Percentiles rank a stretch among this genome's conserved stretches.
These are phyloP conservation scores for Aspergillus jensenii DNA, from an alignment of 2,329 filamentous ascomycete genomes.

Conservation along the genomic window DNA sequence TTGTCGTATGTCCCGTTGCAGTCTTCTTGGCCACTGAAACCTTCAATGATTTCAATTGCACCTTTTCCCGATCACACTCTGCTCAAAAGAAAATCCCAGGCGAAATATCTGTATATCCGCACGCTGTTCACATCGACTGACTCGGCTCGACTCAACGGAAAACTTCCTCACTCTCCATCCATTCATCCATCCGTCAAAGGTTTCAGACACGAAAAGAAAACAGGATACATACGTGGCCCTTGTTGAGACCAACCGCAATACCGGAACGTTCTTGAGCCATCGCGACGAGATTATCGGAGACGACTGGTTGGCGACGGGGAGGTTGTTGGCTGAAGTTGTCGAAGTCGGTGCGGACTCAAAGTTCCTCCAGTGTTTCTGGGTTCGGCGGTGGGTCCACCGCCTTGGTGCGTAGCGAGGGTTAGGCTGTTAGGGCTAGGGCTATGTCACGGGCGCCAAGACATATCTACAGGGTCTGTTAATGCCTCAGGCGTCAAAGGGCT, in stretches of 20 bases:
- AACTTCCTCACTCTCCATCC: constrained; percentile 6
- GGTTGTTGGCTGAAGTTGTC: constrained; percentile 27
- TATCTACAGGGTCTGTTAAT: neutral
- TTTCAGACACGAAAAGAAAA: constrained; percentile 4
- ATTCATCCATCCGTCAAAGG: constrained; percentile 1
- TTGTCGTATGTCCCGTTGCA: neutral
- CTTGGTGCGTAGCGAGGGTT: constrained; percentile 38
- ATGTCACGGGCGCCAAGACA: neutral
- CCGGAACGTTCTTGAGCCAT: constrained; percentile 54
- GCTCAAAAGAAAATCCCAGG: neutral
- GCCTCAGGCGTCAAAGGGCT: constrained; percentile 10
- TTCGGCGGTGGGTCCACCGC: constrained; percentile 30
- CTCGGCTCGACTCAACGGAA: constrained; percentile 16
- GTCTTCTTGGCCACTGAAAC: neutral
- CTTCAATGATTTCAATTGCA: neutral
- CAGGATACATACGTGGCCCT: constrained; percentile 62
- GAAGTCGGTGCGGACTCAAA: constrained; percentile 16
- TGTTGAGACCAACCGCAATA: constrained; percentile 63
- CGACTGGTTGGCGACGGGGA: constrained; percentile 35
- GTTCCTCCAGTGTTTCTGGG: constrained; percentile 11
- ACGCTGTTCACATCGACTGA: neutral
- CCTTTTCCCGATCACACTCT: neutral
- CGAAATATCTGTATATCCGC: neutral
- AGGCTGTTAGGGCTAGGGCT: constrained; percentile 42
- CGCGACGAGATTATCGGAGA: constrained; percentile 35